Conservation (phyloP, 2,329 filamentous ascomycete genomes). For the Fusarium compactum region DNA sequence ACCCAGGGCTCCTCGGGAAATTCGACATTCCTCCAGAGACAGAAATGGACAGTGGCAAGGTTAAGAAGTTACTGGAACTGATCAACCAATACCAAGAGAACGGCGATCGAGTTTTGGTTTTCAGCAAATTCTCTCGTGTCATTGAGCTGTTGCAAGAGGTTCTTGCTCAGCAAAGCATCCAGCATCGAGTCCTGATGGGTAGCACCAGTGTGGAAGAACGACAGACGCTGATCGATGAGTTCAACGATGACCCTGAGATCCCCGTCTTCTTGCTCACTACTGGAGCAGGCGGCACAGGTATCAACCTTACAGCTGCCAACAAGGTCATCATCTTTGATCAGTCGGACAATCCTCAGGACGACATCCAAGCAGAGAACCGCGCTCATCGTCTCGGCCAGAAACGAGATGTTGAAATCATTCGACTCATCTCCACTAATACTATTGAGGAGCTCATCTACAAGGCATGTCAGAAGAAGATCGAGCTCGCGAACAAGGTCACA, state of each 20-base stretch:
- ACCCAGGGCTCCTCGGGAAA: slow-evolving; percentile 61
- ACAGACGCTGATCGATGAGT: slow-evolving; percentile 89
- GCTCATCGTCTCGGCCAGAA: slow-evolving; percentile 95
- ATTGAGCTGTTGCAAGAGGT: slow-evolving; percentile 91
- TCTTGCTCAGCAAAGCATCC: slow-evolving; percentile 77
- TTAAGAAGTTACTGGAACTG: slow-evolving; percentile 82
- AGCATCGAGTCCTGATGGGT: slow-evolving; percentile 89
- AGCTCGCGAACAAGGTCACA: slow-evolving; percentile 76
- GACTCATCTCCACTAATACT: slow-evolving; percentile 82
- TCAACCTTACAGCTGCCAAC: slow-evolving; percentile 95
- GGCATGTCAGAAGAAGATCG: slow-evolving; percentile 91
- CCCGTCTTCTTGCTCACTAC: slow-evolving; percentile 94
- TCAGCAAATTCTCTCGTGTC: slow-evolving; percentile 92
- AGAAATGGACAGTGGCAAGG: slow-evolving; percentile 80
- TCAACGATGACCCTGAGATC: slow-evolving; percentile 80
- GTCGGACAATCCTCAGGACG: slow-evolving; percentile 97
- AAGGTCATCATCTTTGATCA: slow-evolving; percentile 98
- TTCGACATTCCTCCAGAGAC: slow-evolving; percentile 67
- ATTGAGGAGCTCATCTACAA: slow-evolving; percentile 95
- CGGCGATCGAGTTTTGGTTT: slow-evolving; percentile 89
- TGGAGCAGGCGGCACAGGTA: slow-evolving; percentile 93
- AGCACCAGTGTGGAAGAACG: slow-evolving; percentile 83
- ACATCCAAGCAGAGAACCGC: slow-evolving; percentile 97
- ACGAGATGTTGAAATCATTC: slow-evolving; percentile 88
- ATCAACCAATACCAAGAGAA: slow-evolving; percentile 79